Base-by-base conservation (phyloP, 2,329 filamentous ascomycete genomes). In the Colletotrichum lindemuthianum region DNA sequence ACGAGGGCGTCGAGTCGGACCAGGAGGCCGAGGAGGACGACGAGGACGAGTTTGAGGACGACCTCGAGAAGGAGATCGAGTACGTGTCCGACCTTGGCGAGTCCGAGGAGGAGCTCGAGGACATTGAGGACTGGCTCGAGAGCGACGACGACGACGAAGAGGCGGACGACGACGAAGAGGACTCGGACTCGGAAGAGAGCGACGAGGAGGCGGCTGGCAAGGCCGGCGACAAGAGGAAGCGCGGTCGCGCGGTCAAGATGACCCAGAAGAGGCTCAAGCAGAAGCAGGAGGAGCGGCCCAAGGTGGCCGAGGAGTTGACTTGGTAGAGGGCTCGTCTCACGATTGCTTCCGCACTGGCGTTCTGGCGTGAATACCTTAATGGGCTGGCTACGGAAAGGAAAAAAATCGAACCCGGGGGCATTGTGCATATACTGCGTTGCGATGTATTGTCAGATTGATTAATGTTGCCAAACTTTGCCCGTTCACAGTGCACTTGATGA, bases 61-160 rank as follows among this genome's bases (percentile, higher is more conserved):
- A 86, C 6, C 85, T 90, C 67, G 88, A 92, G 34, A 91, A 88
- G 49, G 86, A 91, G 65, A 91, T 98, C 50, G 93, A 98, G 81
- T 98, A 97, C 72, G 92, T 98, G 63, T 95, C 92, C 73, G 96
- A 97, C 76, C 80, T 97, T 60, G 94, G 94, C 50, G 93, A 92
- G 74, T 91, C 91, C 69, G 91, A 92, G 61, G 92, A 93, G 70
- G 61, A 60, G 50, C 80, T 92, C 16, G 88, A 86, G 57, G 91
- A 93, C 73, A 86, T 98, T 54, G 92, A 98, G 77, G 95, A 98
- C 74, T 98, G 95, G 95, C 83, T 97, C 53, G 93, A 90, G 70
- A 92, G 88, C 66, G 91, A 88, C 13, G 84, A 84, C 2, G 85
- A 85, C 3, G 84, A 83, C 8, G 82, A 84, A 7, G 82, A 86